A percentile compares a stretch with the other conserved stretches of the same genome.
Evolutionary conservation across 1,284 basidiomycete species (phyloP).

Genomic region (Puccinia hordei): DNA sequence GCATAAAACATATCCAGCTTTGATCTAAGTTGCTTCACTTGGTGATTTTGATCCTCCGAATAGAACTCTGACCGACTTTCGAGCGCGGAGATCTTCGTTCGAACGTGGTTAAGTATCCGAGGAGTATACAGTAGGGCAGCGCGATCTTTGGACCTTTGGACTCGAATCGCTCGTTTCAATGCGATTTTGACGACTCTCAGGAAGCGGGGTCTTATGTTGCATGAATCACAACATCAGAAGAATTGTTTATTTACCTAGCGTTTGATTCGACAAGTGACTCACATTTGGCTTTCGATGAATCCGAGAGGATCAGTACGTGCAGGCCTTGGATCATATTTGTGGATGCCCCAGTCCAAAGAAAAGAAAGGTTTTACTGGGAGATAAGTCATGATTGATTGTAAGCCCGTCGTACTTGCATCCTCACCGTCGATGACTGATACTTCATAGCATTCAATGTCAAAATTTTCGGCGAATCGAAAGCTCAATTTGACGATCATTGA

Average conservation of each 20-base stretch:
- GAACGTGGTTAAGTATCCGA: constrained; percentile 11
- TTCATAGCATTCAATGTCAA: background rate
- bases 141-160: background rate
- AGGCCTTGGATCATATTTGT: background rate
- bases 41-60: background rate
- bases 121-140: background rate
- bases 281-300: background rate
- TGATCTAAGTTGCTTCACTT: background rate
- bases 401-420: background rate
- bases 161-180: background rate
- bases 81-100: background rate
- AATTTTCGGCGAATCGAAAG: constrained; percentile 6
- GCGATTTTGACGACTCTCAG: background rate
- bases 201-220: constrained; percentile 5
- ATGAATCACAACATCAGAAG: background rate
- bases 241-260: background rate
- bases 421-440: background rate
- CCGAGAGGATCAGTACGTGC: too few species aligned
- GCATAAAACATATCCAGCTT: constrained; percentile 18
- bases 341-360: constrained; percentile 5
- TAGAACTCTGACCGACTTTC: background rate
- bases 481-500: constrained; percentile 6
- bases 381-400: background rate
- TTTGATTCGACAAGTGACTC: background rate
- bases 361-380: background rate